phyloP scores from a whole-genome alignment of 257 asterid genomes.

The Cordia subcordata region DNA sequence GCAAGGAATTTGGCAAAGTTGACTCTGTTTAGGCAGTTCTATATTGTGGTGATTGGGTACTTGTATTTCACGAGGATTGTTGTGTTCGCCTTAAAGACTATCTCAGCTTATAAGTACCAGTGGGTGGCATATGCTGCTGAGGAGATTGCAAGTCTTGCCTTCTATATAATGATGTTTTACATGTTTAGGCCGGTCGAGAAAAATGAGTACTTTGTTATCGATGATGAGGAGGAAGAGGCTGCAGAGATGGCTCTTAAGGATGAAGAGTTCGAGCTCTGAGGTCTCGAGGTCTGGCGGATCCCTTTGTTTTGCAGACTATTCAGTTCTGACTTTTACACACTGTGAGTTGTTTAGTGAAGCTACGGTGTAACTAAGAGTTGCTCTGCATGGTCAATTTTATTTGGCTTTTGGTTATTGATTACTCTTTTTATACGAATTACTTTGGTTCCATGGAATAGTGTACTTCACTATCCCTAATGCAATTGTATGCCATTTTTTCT shows the following conservation, averaged over 20 bases:
- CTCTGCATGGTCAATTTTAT: not conserved
- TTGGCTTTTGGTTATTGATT: no score
- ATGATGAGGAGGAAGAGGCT: slow-evolving; percentile 4
- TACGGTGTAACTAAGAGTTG: not conserved
- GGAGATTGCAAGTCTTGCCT: slow-evolving; percentile 29
- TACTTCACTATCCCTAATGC: not conserved
- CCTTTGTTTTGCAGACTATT: not conserved
- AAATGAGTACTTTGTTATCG: slow-evolving; percentile 24
- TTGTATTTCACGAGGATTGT: slow-evolving; percentile 39
- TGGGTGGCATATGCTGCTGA: slow-evolving; percentile 29
- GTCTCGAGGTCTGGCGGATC: not conserved
- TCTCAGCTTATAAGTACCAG: slow-evolving; percentile 14
- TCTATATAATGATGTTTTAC: slow-evolving; percentile 28
- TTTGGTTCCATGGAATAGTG: not conserved
- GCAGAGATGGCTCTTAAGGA: not conserved
- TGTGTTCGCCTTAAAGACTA: slow-evolving; percentile 17
- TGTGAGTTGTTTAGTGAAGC: not conserved
- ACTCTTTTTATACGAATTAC: not conserved
- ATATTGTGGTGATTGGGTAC: slow-evolving; percentile 26
- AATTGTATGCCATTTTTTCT: not conserved
- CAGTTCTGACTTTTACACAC: not conserved
- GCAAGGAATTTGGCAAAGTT: slow-evolving; percentile 26
- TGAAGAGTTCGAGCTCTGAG: slow-evolving; percentile 1
- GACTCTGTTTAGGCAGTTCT: slow-evolving; percentile 30
- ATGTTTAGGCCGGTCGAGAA: slow-evolving; percentile 29